phyloP scores from a whole-genome alignment of 2,329 filamentous ascomycete species.

The Ophiocordyceps sinensis region DNA sequence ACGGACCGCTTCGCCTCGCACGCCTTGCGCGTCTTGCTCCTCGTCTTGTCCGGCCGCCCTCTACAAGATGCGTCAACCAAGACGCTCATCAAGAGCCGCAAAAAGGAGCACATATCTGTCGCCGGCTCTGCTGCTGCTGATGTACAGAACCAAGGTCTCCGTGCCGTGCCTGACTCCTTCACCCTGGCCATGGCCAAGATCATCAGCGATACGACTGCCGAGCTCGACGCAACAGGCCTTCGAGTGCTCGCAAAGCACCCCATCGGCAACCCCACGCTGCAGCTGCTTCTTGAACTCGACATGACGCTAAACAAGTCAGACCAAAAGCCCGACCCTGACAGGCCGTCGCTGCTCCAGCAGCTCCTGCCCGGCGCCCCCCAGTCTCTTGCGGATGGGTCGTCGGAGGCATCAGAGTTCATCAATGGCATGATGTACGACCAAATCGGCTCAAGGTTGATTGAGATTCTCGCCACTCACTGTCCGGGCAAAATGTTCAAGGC shows the following conservation, averaged over 20 bases:
- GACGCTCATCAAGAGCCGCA: slow-evolving; percentile 76
- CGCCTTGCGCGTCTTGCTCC: slow-evolving; percentile 68
- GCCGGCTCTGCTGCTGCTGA: slow-evolving; percentile 35
- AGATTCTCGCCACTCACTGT: slow-evolving; percentile 66
- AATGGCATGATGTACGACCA: slow-evolving; percentile 79
- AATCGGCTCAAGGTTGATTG: slow-evolving; percentile 78
- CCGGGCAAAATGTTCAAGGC: slow-evolving; percentile 86
- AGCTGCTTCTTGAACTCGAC: slow-evolving; percentile 78
- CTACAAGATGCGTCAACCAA: slow-evolving; percentile 55
- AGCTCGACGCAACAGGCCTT: slow-evolving; percentile 65
- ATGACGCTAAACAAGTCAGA: slow-evolving; percentile 49
- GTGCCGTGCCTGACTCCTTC: slow-evolving; percentile 68
- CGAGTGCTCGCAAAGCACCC: slow-evolving; percentile 77
- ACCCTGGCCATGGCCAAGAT: slow-evolving; percentile 64
- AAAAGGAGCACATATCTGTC: slow-evolving; percentile 70
- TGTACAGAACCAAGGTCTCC: slow-evolving; percentile 26
- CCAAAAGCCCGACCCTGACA: slow-evolving; percentile 16
- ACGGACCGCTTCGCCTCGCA: slow-evolving; percentile 87
- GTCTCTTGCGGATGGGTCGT: slow-evolving; percentile 56
- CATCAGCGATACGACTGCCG: slow-evolving; percentile 59
- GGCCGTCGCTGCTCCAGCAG: slow-evolving; percentile 50
- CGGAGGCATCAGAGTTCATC: slow-evolving; percentile 63
- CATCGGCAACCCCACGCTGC: slow-evolving; percentile 84
- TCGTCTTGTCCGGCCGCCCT: slow-evolving; percentile 73
- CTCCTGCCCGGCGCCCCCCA: slow-evolving; percentile 64